Percentiles rank a stretch among this genome's conserved stretches.
phyloP scores from a whole-genome alignment of 2,329 filamentous ascomycete species.

The Scopulariopsis brevicaulis region DNA sequence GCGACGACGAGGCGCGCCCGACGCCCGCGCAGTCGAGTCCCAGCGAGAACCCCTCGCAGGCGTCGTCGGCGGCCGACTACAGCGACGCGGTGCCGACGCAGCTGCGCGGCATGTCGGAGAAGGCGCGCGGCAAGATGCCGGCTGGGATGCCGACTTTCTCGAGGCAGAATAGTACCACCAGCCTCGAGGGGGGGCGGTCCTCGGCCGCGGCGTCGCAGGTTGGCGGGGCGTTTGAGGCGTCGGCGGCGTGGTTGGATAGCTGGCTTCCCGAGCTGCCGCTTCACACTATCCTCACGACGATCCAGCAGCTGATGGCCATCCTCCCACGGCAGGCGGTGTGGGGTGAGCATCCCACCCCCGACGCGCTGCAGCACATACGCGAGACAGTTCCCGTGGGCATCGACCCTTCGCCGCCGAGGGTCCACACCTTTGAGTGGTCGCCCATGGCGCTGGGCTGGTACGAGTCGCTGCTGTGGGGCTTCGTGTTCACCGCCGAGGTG shows the following conservation, averaged over 20 bases:
- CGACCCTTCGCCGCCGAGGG: constrained; percentile 61
- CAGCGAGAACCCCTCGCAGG: constrained; percentile 49
- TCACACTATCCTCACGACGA: constrained; percentile 72
- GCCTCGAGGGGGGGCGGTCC: constrained; percentile 50
- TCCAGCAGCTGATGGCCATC: constrained; percentile 51
- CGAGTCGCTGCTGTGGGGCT: constrained; percentile 85
- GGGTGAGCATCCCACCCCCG: constrained; percentile 28
- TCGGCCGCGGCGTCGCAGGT: constrained; percentile 27
- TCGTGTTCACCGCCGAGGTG: constrained; percentile 87
- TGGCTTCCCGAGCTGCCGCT: constrained; percentile 90
- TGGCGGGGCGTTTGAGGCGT: constrained; percentile 61
- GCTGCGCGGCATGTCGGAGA: constrained; percentile 88
- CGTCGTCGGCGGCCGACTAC: constrained; percentile 54
- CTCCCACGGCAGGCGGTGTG: constrained; percentile 39
- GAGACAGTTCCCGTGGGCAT: constrained; percentile 57
- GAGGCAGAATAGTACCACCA: constrained; percentile 79
- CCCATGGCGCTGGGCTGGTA: constrained; percentile 89
- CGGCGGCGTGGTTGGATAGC: constrained; percentile 76
- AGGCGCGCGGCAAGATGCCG: constrained; percentile 91
- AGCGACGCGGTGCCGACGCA: constrained; percentile 78
- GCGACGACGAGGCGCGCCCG: constrained; percentile 37
- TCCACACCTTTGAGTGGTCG: constrained; percentile 93
- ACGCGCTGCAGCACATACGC: constrained; percentile 42
- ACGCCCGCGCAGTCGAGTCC: constrained; percentile 54
- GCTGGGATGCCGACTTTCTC: constrained; percentile 75